Evolutionary conservation across 345 rosid species (phyloP).

Genomic region (Hirschfeldia incana): DNA sequence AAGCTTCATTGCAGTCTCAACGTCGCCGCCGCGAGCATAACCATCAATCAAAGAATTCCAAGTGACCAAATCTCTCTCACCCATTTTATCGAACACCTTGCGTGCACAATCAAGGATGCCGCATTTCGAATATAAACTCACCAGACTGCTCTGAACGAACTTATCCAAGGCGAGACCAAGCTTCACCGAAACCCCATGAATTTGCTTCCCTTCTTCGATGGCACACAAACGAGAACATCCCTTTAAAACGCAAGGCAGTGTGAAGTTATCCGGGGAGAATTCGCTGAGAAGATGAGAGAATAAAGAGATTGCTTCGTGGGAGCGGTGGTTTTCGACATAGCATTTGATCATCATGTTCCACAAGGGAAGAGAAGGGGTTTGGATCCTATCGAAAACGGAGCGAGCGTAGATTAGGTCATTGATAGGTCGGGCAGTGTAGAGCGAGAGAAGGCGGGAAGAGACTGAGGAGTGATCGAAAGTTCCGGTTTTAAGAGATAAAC

Average conservation of each 20-base stretch:
- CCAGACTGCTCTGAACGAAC: slow-evolving; percentile 59
- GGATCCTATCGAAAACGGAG: slow-evolving; percentile 46
- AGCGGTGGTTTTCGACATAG: slow-evolving; percentile 46
- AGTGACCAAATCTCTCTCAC: slow-evolving; percentile 44
- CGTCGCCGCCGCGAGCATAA: slow-evolving; percentile 46
- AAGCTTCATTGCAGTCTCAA: slow-evolving; percentile 44
- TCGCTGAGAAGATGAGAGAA: slow-evolving; percentile 38
- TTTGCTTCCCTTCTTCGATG: slow-evolving; percentile 54
- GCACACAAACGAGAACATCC: slow-evolving; percentile 51
- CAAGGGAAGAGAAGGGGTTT: slow-evolving; percentile 38
- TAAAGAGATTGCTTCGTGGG: slow-evolving; percentile 47
- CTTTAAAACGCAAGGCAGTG: slow-evolving; percentile 56
- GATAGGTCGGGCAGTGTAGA: slow-evolving; percentile 41
- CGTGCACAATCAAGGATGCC: slow-evolving; percentile 42
- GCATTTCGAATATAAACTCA: slow-evolving; percentile 52
- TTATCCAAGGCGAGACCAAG: slow-evolving; percentile 50
- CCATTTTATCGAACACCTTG: slow-evolving; percentile 50
- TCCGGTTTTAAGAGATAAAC: slow-evolving; percentile 47
- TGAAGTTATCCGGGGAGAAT: slow-evolving; percentile 48
- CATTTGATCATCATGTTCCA: slow-evolving; percentile 53
- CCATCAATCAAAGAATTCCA: slow-evolving; percentile 59
- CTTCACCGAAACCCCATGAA: slow-evolving; percentile 58
- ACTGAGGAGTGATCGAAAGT: slow-evolving; percentile 40
- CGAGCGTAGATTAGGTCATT: slow-evolving; percentile 48
- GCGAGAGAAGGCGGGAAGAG: slow-evolving; percentile 51